These are phyloP conservation scores for Cylindricascospora bacillispora DNA, from an alignment of 1,139 yeast species.

Conservation along the genomic window DNA sequence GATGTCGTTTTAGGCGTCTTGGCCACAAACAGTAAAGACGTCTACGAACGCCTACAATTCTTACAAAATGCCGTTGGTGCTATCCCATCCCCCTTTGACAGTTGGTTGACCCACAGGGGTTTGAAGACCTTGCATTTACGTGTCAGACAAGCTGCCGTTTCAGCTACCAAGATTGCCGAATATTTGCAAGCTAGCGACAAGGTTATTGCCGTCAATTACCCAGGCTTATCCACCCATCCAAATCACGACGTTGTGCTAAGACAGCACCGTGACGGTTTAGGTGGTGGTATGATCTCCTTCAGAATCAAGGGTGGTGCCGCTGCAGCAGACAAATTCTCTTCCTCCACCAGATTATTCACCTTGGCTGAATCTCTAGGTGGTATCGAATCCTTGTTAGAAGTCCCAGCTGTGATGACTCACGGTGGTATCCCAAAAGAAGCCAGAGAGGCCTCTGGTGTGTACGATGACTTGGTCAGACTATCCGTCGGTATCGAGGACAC, in stretches of 20 bases:
- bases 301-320: conserved; percentile 72
- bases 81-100: conserved; percentile 80
- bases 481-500: conserved; percentile 82
- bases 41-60: conserved; percentile 57
- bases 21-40: conserved; percentile 50
- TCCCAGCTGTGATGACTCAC: conserved; percentile 88
- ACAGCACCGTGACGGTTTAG: conserved; percentile 78
- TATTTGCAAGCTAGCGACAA: conserved; percentile 37
- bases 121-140: conserved; percentile 78
- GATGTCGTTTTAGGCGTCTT: conserved; percentile 84
- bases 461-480: conserved; percentile 68
- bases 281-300: conserved; percentile 89
- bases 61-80: conserved; percentile 85
- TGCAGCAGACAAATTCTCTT: conserved; percentile 64
- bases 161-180: conserved; percentile 65
- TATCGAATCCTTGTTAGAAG: conserved; percentile 74
- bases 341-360: conserved; percentile 63
- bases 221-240: conserved; percentile 60
- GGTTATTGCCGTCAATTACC: conserved; percentile 65
- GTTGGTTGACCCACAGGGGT: conserved; percentile 91
- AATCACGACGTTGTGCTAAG: conserved; percentile 49
- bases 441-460: conserved; percentile 74
- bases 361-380: conserved; percentile 89
- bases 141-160: conserved; percentile 52
- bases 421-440: conserved; percentile 78